A percentile compares a stretch with the other conserved stretches of the same genome.
Evolutionary conservation across 129 eudicot genomes (phyloP).

Genomic region (Helichrysum umbraculigerum): DNA sequence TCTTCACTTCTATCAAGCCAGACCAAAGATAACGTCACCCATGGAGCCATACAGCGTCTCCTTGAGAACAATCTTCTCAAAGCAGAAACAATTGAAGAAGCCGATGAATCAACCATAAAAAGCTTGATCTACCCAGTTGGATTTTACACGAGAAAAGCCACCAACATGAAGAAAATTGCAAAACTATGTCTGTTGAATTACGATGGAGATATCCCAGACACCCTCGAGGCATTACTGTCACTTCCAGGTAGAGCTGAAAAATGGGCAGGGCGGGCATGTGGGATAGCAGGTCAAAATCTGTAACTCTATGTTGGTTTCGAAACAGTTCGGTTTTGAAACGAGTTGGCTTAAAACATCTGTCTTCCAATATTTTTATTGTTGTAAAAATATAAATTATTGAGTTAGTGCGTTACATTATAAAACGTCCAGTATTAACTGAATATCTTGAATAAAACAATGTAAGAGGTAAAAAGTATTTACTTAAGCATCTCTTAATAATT

Average conservation of each 20-base stretch:
- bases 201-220: constrained; percentile 82
- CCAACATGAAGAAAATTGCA: constrained; percentile 85
- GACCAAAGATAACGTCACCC: constrained; percentile 86
- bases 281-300: not conserved
- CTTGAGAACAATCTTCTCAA: constrained; percentile 65
- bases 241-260: constrained; percentile 71
- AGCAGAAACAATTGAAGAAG: constrained; percentile 68
- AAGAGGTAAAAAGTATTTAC: not conserved
- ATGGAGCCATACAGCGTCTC: constrained; percentile 91
- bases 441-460: not conserved
- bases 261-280: not conserved
- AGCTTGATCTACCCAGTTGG: constrained; percentile 89
- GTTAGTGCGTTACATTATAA: not conserved
- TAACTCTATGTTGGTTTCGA: too few species aligned
- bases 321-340: too few species aligned
- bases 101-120: constrained; percentile 70
- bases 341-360: not conserved
- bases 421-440: not conserved
- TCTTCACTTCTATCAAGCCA: constrained; percentile 97
- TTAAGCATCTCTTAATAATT: not conserved
- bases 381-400: not conserved
- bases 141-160: constrained; percentile 88
- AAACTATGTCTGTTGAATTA: constrained; percentile 59
- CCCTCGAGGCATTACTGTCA: constrained; percentile 66
- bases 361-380: not conserved